Percentiles rank a stretch among this genome's conserved stretches.
phyloP scores from a whole-genome alignment of 2,329 filamentous ascomycete genomes.

The Paecilomyces variotii region DNA sequence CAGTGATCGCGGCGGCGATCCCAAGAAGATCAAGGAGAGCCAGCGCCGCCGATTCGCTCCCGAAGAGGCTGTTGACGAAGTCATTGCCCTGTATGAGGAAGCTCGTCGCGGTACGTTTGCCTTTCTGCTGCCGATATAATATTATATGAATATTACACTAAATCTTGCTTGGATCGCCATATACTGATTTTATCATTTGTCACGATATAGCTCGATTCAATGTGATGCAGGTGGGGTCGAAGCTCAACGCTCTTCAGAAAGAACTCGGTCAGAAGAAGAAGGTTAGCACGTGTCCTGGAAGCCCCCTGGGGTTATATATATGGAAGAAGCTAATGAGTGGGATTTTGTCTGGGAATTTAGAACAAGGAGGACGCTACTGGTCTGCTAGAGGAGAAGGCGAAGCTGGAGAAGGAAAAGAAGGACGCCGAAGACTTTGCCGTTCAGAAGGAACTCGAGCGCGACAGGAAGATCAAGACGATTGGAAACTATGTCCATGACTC shows the following conservation, averaged over 20 bases:
- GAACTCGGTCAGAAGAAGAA: conserved; percentile 89
- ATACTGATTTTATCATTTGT: background rate
- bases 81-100: conserved; percentile 79
- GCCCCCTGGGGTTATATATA: background rate
- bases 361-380: conserved; percentile 82
- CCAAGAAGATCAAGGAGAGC: conserved; percentile 83
- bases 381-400: conserved; percentile 67
- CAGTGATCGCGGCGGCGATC: conserved; percentile 80
- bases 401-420: conserved; percentile 76
- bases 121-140: background rate
- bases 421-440: conserved; percentile 63
- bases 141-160: background rate
- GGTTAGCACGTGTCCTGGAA: conserved; percentile 36
- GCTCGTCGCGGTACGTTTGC: conserved; percentile 59
- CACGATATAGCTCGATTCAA: conserved; percentile 56
- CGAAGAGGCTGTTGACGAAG: conserved; percentile 80
- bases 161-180: background rate
- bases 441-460: conserved; percentile 66
- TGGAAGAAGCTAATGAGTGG: background rate
- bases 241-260: conserved; percentile 85
- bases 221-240: conserved; percentile 69
- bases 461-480: conserved; percentile 72
- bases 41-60: conserved; percentile 75
- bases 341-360: conserved; percentile 26
- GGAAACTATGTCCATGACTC: conserved; percentile 88